These are phyloP conservation scores for Saccharomyces eubayanus DNA, from an alignment of 805 yeast species.

Conservation along the genomic window DNA sequence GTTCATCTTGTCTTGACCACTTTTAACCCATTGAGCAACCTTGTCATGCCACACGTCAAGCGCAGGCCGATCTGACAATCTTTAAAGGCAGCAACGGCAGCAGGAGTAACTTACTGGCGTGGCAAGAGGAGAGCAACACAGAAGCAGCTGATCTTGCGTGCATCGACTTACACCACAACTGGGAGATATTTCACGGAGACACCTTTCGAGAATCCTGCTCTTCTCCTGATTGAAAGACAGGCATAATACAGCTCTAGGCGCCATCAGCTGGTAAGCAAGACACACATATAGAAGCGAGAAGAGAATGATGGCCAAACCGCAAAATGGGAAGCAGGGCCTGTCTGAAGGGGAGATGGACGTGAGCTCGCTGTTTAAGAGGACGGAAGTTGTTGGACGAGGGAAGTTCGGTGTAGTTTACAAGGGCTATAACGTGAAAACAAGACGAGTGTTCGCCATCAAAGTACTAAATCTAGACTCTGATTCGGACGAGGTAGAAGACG, in stretches of 20 bases:
- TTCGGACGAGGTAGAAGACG: conserved; percentile 90
- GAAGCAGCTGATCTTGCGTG: background rate
- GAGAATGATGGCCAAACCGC: background rate
- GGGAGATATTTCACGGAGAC: background rate
- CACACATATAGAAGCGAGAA: background rate
- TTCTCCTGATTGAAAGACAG: background rate
- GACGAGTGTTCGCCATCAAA: conserved; percentile 83
- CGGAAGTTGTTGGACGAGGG: conserved; percentile 91
- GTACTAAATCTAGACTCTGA: conserved; percentile 86
- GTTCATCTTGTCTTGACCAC: background rate
- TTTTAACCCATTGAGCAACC: conserved; percentile 1
- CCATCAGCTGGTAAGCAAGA: background rate
- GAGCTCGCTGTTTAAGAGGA: conserved; percentile 51
- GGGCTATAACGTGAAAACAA: conserved; percentile 62
- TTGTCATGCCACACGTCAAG: background rate
- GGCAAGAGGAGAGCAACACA: background rate
- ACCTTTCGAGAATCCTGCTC: background rate
- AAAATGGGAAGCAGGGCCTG: conserved; percentile 3
- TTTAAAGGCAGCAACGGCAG: background rate
- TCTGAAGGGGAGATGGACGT: conserved; percentile 20
- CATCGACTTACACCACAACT: background rate
- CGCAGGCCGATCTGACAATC: background rate
- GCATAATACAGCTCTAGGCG: background rate
- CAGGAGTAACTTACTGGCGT: background rate
- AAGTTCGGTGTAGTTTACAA: conserved; percentile 95